Percentiles rank a stretch among this genome's conserved stretches.
These are phyloP conservation scores for Ophiostoma sp. DNA, from an alignment of 2,329 filamentous ascomycete genomes.

Conservation along the genomic window DNA sequence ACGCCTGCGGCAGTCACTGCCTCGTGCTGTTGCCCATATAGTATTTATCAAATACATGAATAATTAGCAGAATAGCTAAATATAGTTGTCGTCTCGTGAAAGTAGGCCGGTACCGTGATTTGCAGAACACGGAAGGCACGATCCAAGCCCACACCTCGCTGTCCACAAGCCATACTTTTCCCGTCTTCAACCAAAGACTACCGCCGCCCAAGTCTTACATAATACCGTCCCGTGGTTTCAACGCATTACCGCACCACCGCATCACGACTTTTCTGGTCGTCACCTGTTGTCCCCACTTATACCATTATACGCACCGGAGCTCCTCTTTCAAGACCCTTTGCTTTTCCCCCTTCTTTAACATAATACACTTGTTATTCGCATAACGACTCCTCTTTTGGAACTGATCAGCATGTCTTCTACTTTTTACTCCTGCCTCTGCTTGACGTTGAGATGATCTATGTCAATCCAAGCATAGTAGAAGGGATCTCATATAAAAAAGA, in stretches of 20 bases:
- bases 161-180: neutral
- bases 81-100: neutral
- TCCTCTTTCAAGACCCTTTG: neutral
- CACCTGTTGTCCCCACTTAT: neutral
- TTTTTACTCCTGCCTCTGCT: neutral
- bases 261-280: slow-evolving; percentile 6
- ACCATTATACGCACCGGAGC: neutral
- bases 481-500: neutral
- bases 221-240: slow-evolving; percentile 2
- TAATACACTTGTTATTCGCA: neutral
- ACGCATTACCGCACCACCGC: neutral
- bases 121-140: neutral
- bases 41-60: too few species aligned
- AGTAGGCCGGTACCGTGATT: neutral
- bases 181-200: neutral
- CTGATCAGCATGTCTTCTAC: neutral
- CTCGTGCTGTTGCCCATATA: neutral
- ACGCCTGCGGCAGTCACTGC: neutral
- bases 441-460: neutral
- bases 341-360: neutral
- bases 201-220: neutral
- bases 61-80: neutral
- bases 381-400: neutral
- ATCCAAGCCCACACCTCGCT: neutral
- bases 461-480: too few species aligned